Evolutionary conservation across 116 monocot species (phyloP).

Genomic region (Thalassia testudinum): DNA sequence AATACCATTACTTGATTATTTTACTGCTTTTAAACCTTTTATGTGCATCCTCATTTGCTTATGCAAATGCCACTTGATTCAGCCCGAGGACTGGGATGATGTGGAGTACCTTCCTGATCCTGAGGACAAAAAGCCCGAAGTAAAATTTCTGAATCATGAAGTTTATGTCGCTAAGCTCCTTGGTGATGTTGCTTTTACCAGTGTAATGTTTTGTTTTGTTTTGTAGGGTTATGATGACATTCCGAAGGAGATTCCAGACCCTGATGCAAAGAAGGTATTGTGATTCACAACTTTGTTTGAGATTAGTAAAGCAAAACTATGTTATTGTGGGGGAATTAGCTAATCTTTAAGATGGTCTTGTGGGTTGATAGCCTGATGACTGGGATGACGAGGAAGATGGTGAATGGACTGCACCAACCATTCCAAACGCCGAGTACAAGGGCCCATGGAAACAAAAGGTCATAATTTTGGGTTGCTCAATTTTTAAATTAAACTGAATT

Average conservation of each 20-base stretch:
- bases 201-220: background rate
- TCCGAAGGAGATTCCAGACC: constrained; percentile 57
- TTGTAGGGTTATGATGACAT: constrained; percentile 68
- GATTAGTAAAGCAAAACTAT: too few relatives aligned
- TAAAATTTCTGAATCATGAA: constrained; percentile 3
- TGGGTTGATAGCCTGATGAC: constrained; percentile 39
- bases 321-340: too few relatives aligned
- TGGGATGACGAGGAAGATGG: constrained; percentile 80
- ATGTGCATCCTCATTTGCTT: background rate
- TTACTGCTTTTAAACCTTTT: background rate
- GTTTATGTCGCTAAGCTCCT: too few relatives aligned
- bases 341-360: background rate
- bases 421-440: constrained; percentile 72
- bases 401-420: constrained; percentile 60
- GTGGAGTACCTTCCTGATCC: constrained; percentile 60
- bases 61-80: background rate
- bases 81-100: constrained; percentile 88
- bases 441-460: constrained; percentile 70
- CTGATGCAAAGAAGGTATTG: constrained; percentile 56
- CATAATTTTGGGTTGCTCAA: background rate
- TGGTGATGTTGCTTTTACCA: background rate
- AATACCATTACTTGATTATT: background rate
- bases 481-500: background rate
- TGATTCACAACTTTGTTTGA: too few relatives aligned
- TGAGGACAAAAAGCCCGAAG: constrained; percentile 71